phyloP scores from a whole-genome alignment of 139 green algal species.

The Haematococcus lacustris region DNA sequence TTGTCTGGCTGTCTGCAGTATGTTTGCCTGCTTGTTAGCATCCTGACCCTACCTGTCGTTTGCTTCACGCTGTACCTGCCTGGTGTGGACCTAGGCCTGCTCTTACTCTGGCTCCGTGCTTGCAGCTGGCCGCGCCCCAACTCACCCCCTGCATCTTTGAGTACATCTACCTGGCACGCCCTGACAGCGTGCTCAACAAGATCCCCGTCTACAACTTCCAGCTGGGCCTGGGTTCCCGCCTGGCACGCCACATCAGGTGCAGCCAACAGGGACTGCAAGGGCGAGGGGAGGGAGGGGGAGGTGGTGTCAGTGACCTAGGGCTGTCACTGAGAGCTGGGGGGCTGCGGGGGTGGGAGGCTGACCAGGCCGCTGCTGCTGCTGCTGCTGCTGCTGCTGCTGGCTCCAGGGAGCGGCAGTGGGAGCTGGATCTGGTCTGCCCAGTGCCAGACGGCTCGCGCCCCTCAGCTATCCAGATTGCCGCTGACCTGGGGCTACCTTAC shows the following conservation, averaged over 20 bases:
- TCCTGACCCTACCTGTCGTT: too few species aligned
- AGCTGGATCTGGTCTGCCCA: conserved; percentile 90
- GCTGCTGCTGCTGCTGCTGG: too few species aligned
- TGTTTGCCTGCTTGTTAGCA: too few species aligned
- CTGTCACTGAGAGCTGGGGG: too few species aligned
- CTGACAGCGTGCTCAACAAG: conserved; percentile 88
- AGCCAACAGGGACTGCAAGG: conserved; percentile 1
- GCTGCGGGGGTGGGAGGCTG: too few species aligned
- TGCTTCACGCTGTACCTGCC: too few species aligned
- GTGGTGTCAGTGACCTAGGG: too few species aligned
- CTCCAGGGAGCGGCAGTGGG: conserved; percentile 60
- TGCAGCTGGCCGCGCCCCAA: conserved; percentile 8
- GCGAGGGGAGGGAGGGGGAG: too few species aligned
- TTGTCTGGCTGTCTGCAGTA: too few species aligned
- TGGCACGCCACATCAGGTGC: conserved; percentile 71
- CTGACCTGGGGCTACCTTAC: conserved; percentile 86
- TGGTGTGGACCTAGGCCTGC: too few species aligned
- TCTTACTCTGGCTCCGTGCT: too few species aligned
- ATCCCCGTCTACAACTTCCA: conserved; percentile 98
- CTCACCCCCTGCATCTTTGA: conserved; percentile 95
- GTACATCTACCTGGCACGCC: conserved; percentile 97
- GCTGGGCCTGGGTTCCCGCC: conserved; percentile 70
- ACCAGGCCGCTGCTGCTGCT: too few species aligned
- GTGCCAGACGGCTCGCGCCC: conserved; percentile 87
- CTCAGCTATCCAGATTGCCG: conserved; percentile 75